Evolutionary conservation across 2,329 filamentous ascomycete genomes (phyloP), one percentile per base, ranked within the genome.

Genomic region (Pseudogymnoascus sp.): DNA sequence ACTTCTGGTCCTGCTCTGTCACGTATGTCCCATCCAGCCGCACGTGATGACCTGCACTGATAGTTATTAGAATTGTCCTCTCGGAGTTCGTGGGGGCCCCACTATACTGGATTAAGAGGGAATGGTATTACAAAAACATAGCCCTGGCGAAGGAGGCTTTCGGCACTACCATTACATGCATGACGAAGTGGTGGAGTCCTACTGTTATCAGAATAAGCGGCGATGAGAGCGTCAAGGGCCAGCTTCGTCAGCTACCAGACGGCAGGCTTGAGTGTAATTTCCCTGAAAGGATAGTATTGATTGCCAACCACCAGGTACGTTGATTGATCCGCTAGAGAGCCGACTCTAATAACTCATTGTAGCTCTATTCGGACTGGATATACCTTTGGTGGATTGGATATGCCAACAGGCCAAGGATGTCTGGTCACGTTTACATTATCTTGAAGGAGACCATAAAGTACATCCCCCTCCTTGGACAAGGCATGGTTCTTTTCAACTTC

Each of bases 311-410:
- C 72, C 90, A 95, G 77, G 83, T 86, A 75, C 62, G 70, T 61
- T 17, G 13, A 15, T 6, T 13, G 28, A 5, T 21, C 4, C 60
- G 9, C 50, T 19, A 28, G 35, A 4, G 21, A 64, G 59, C 72
- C 73, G 65, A 71, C 68, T 35, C 50, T 13, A 57, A 4, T 57
- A 57, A 57, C 10, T 35, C 10, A 15, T 33, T 26, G 23, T 68
- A 83, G 83, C 87, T 96, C 62, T 96, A 96, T 73, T 93, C 91
- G 8, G 91, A 96, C 76, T 96, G 91, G 91, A 77, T 96, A 8
- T 96, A 96, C 73, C 83, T 96, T 7, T 96, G 91, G 91, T 96
- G 91, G 91, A 87, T 91, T 26, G 90, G 87, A n/a, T 96, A 96
- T 71, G 91, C 89, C 26, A 87, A 87, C 71, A 74, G 70, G 1